These are phyloP conservation scores for Talaromyces nanjingensis DNA, from an alignment of 495 filamentous ascomycete genomes.

Conservation along the genomic window DNA sequence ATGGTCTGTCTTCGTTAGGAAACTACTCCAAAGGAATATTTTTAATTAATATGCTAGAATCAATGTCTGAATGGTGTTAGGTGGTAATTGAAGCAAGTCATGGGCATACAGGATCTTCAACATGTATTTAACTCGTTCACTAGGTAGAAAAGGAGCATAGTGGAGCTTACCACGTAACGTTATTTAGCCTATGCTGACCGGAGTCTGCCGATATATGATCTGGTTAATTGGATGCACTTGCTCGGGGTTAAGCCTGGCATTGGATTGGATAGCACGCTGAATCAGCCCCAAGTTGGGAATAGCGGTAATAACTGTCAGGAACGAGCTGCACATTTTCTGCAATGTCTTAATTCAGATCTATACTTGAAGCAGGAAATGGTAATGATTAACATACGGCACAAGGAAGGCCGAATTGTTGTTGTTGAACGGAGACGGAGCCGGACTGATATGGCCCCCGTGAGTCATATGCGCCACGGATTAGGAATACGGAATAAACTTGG, in stretches of 20 bases:
- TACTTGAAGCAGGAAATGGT: not conserved
- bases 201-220: not conserved
- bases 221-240: not conserved
- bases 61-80: not conserved
- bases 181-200: not conserved
- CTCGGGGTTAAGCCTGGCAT: not conserved
- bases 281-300: not conserved
- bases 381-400: not conserved
- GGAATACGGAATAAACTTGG: not conserved
- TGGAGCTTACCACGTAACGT: not conserved
- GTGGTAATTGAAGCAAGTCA: not conserved
- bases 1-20: not conserved
- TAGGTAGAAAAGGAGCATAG: not conserved
- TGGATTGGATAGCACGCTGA: not conserved
- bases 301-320: not conserved
- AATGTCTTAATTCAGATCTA: not conserved
- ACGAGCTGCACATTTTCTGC: not conserved
- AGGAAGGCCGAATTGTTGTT: not conserved
- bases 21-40: not conserved
- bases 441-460: not conserved
- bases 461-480: not conserved
- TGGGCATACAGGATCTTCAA: not conserved
- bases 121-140: not conserved
- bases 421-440: not conserved
- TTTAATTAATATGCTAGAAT: not conserved